A percentile compares a stretch with the other conserved stretches of the same genome.
phyloP scores from a whole-genome alignment of 768 basidiomycete genomes.

The Rhodosporidiobolus sp. region DNA sequence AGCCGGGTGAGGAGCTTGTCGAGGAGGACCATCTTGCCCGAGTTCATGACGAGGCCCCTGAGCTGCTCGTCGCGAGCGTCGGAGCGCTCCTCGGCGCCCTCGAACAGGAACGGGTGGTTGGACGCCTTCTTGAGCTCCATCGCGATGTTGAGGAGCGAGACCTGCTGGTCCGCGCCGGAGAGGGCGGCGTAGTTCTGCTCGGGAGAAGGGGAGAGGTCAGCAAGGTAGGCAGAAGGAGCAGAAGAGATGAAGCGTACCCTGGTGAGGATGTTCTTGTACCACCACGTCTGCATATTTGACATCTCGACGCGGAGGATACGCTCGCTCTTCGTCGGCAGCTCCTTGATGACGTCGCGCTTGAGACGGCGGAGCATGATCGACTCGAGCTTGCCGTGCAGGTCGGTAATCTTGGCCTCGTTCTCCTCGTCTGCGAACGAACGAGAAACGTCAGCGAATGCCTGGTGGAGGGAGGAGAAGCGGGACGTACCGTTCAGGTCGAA shows the following conservation, averaged over 20 bases:
- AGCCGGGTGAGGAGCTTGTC: constrained; percentile 92
- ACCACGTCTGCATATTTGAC: constrained; percentile 74
- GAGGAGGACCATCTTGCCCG: constrained; percentile 95
- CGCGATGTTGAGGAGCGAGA: constrained; percentile 96
- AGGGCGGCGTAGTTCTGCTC: constrained; percentile 90
- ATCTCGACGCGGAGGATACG: constrained; percentile 96
- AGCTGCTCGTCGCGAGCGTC: constrained; percentile 74
- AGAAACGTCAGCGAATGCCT: not conserved
- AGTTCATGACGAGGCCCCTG: constrained; percentile 96
- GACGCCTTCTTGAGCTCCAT: constrained; percentile 96
- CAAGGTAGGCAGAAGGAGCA: constrained; percentile 11
- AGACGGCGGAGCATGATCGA: constrained; percentile 89
- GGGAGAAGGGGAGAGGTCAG: not conserved
- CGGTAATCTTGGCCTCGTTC: constrained; percentile 74
- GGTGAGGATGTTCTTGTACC: constrained; percentile 97
- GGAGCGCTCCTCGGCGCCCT: constrained; percentile 75
- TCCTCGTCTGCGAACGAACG: constrained; percentile 59
- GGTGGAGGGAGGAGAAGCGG: not conserved
- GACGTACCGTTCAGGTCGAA: constrained; percentile 75
- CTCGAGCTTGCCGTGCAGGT: constrained; percentile 87
- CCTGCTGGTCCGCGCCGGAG: constrained; percentile 70
- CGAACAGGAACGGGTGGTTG: constrained; percentile 96
- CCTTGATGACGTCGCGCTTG: constrained; percentile 94
- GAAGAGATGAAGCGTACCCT: constrained; percentile 57
- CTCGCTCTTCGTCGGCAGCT: constrained; percentile 95